These are phyloP conservation scores for Amauroascus niger DNA, from an alignment of 2,329 filamentous ascomycete species.

Conservation along the genomic window DNA sequence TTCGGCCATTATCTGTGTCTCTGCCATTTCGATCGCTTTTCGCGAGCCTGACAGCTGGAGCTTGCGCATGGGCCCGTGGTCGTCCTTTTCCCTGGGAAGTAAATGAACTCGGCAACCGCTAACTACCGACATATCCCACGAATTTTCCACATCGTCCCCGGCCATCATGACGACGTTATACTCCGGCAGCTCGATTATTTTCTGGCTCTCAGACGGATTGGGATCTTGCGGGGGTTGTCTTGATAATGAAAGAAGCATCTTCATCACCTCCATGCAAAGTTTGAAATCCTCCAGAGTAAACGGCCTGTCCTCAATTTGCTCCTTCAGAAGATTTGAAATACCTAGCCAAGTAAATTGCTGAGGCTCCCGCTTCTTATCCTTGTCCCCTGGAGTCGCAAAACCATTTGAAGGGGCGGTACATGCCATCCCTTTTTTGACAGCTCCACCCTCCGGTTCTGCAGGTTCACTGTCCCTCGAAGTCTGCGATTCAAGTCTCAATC, in stretches of 20 bases:
- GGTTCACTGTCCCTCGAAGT: not conserved
- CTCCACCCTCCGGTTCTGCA: not conserved
- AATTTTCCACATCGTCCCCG: conserved; percentile 31
- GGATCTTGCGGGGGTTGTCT: conserved; percentile 14
- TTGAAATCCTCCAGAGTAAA: not conserved
- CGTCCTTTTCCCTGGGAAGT: conserved; percentile 21
- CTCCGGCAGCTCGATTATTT: conserved; percentile 29
- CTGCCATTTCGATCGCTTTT: conserved; percentile 27
- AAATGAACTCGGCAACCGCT: conserved; percentile 35
- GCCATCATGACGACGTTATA: conserved; percentile 28
- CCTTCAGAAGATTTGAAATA: not conserved
- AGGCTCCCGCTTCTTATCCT: not conserved
- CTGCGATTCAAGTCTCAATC: not conserved
- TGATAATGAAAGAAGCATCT: conserved; percentile 23
- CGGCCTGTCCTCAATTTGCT: not conserved
- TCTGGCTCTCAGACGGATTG: conserved; percentile 18
- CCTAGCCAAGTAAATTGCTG: not conserved
- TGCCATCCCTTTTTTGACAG: not conserved
- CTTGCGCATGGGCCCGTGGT: conserved; percentile 27
- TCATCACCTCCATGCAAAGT: conserved; percentile 22
- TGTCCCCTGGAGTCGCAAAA: not conserved
- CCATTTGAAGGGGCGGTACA: too few species aligned
- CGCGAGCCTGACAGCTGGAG: conserved; percentile 29
- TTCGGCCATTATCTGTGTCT: conserved; percentile 20
- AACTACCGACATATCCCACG: conserved; percentile 28